Evolutionary conservation across 768 basidiomycete species (phyloP).

Genomic region (Clavaria fumosa): DNA sequence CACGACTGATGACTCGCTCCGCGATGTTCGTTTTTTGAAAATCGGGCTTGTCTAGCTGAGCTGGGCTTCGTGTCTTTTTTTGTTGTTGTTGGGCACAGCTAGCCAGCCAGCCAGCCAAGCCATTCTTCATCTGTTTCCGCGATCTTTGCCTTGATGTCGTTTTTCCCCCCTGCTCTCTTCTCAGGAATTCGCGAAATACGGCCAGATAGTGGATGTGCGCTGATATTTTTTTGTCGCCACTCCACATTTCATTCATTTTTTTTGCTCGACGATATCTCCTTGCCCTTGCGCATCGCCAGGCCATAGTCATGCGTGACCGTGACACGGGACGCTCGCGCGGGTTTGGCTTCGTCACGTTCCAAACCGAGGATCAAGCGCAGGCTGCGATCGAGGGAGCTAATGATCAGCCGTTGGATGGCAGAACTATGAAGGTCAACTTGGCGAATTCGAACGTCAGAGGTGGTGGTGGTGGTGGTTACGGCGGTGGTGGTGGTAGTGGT

Average conservation of each 20-base stretch:
- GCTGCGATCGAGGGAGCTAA: constrained; percentile 64
- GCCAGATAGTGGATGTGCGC: constrained; percentile 87
- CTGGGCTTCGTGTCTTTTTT: too few species aligned
- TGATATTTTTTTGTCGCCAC: constrained; percentile 18
- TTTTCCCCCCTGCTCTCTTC: constrained; percentile 25
- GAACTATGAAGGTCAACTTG: constrained; percentile 78
- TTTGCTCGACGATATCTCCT: too few species aligned
- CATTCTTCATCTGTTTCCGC: constrained; percentile 22
- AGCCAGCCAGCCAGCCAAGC: too few species aligned
- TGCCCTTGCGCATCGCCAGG: too few species aligned
- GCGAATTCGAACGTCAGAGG: constrained; percentile 46
- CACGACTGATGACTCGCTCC: constrained; percentile 86
- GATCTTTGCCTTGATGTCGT: constrained; percentile 14
- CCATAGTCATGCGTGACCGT: constrained; percentile 97
- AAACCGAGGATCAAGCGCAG: constrained; percentile 46
- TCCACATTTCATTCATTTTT: constrained; percentile 12
- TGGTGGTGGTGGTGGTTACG: constrained; percentile 32
- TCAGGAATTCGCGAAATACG: constrained; percentile 75
- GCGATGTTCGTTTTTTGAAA: constrained; percentile 79
- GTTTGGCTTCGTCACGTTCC: constrained; percentile 88
- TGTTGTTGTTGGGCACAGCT: too few species aligned
- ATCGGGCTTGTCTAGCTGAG: too few species aligned
- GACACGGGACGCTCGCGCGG: constrained; percentile 94
- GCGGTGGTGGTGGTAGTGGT: constrained; percentile 19
- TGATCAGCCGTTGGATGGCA: constrained; percentile 87